Evolutionary conservation across 2,329 filamentous ascomycete species (phyloP).

Genomic region (Aspergillus pseudoglaucus): DNA sequence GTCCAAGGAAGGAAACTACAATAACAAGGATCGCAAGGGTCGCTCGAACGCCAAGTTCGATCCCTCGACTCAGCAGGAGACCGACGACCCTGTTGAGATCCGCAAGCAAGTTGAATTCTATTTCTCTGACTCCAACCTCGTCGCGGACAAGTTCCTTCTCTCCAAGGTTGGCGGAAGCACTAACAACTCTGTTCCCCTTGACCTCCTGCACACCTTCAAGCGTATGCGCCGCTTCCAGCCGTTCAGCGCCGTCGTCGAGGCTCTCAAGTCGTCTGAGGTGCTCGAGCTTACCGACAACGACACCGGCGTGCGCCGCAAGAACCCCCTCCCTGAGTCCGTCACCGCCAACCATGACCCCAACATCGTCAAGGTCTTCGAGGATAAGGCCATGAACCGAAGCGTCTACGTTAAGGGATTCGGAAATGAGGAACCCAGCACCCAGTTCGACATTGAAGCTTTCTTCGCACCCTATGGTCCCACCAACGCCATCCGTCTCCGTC

Average conservation of each 20-base stretch:
- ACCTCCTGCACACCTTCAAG: conserved; percentile 77
- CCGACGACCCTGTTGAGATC: conserved; percentile 72
- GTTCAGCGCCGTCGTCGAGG: conserved; percentile 73
- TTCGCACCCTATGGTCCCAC: conserved; percentile 74
- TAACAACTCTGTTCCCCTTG: conserved; percentile 66
- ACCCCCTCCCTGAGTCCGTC: conserved; percentile 52
- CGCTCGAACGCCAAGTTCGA: conserved; percentile 64
- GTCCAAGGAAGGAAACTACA: conserved; percentile 16
- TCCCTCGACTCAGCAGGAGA: conserved; percentile 59
- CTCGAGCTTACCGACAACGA: conserved; percentile 70
- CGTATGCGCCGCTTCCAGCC: conserved; percentile 95
- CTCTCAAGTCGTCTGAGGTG: conserved; percentile 68
- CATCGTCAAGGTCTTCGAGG: conserved; percentile 51
- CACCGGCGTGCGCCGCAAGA: conserved; percentile 69
- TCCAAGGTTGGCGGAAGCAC: conserved; percentile 68
- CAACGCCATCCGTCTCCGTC: conserved; percentile 80
- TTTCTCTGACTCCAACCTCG: conserved; percentile 86
- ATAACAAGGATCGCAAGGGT: conserved; percentile 20
- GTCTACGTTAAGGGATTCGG: conserved; percentile 95
- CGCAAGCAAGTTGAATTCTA: conserved; percentile 93
- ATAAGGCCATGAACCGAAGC: conserved; percentile 63
- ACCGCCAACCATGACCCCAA: conserved; percentile 50
- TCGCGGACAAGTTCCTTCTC: conserved; percentile 82
- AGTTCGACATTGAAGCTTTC: conserved; percentile 91
- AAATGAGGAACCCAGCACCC: conserved; percentile 71